A percentile compares a stretch with the other conserved stretches of the same genome.
Evolutionary conservation across 1,284 basidiomycete species (phyloP).

Genomic region (Malassezia equina): DNA sequence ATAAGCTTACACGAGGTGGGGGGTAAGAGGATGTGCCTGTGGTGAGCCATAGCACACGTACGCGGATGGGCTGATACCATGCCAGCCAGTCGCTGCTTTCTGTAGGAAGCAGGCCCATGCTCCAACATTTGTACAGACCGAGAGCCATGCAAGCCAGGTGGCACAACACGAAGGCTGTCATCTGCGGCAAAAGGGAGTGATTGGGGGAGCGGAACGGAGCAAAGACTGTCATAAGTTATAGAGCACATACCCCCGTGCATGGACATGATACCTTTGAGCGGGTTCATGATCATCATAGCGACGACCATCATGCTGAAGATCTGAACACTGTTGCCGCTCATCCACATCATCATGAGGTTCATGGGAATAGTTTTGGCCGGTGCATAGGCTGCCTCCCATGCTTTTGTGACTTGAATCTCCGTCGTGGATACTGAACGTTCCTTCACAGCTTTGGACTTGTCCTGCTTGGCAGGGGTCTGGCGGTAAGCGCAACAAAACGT

Average conservation of each 20-base stretch:
- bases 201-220: slow-evolving; percentile 27
- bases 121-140: slow-evolving; percentile 45
- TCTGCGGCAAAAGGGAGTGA: slow-evolving; percentile 33
- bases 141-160: slow-evolving; percentile 32
- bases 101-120: slow-evolving; percentile 45
- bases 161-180: slow-evolving; percentile 31
- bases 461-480: slow-evolving; percentile 4
- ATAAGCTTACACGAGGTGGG: slow-evolving; percentile 1
- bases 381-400: slow-evolving; percentile 41
- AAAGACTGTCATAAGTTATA: slow-evolving; percentile 22
- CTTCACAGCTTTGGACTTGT: slow-evolving; percentile 3
- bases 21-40: neutral
- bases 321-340: slow-evolving; percentile 42
- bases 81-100: slow-evolving; percentile 46
- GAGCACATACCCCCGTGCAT: slow-evolving; percentile 26
- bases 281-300: slow-evolving; percentile 40
- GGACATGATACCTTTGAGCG: slow-evolving; percentile 28
- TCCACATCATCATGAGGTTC: slow-evolving; percentile 47
- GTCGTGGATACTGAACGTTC: slow-evolving; percentile 20
- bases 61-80: slow-evolving; percentile 33
- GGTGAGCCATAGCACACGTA: slow-evolving; percentile 20
- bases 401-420: slow-evolving; percentile 35
- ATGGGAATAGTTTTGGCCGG: slow-evolving; percentile 42
- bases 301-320: slow-evolving; percentile 48
- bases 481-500: neutral